phyloP scores from a whole-genome alignment of 495 filamentous ascomycete genomes.

The Neurospora intermedia region DNA sequence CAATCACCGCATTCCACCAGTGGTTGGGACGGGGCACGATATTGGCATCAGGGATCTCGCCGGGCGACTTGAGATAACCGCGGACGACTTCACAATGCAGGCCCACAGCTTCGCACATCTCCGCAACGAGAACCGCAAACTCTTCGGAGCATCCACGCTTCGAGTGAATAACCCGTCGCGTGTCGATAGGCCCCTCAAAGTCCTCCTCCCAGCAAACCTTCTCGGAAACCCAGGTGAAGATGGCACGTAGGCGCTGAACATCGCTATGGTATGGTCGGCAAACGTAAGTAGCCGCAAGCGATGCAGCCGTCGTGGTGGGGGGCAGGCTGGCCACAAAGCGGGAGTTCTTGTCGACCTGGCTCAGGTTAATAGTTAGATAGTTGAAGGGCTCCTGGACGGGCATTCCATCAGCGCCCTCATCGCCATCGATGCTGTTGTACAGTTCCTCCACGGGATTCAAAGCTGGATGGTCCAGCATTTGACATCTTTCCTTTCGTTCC shows the following conservation, averaged over 20 bases:
- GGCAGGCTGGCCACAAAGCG: slow-evolving; percentile 86
- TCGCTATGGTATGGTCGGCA: slow-evolving; percentile 93
- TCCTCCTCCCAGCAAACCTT: slow-evolving; percentile 96
- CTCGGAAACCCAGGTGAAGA: slow-evolving; percentile 94
- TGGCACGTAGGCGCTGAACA: slow-evolving; percentile 82
- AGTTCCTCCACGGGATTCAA: slow-evolving; percentile 83
- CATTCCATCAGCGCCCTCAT: slow-evolving; percentile 77
- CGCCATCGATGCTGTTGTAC: slow-evolving; percentile 75
- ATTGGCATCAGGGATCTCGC: slow-evolving; percentile 68
- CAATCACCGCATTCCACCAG: slow-evolving; percentile 95
- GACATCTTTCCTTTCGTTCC: slow-evolving; percentile 81
- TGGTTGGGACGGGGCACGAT: slow-evolving; percentile 77
- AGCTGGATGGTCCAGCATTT: slow-evolving; percentile 87
- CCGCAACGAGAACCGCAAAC: slow-evolving; percentile 74
- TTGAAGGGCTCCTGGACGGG: slow-evolving; percentile 76
- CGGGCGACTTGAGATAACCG: slow-evolving; percentile 84
- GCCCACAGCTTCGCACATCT: slow-evolving; percentile 90
- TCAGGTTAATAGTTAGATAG: slow-evolving; percentile 67
- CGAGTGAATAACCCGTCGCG: slow-evolving; percentile 69
- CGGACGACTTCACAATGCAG: slow-evolving; percentile 73
- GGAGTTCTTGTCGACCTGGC: slow-evolving; percentile 87
- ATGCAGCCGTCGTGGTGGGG: slow-evolving; percentile 73
- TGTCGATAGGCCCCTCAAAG: slow-evolving; percentile 67
- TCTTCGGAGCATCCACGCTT: slow-evolving; percentile 84
- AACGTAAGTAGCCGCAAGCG: slow-evolving; percentile 81